These are phyloP conservation scores for Ceraceosorus bombacis DNA, from an alignment of 1,284 basidiomycete species.

Conservation along the genomic window DNA sequence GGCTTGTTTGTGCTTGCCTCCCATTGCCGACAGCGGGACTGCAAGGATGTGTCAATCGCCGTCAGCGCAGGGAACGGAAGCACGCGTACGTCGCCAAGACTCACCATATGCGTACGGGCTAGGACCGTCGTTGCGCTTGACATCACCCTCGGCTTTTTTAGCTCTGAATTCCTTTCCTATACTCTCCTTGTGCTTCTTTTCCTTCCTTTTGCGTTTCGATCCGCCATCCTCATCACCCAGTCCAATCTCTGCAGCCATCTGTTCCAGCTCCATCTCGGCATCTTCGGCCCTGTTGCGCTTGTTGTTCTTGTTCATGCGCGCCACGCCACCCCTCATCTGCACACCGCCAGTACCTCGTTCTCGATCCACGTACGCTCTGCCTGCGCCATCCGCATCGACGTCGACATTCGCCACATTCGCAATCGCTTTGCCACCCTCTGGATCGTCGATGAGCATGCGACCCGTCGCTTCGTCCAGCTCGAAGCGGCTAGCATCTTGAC, in stretches of 20 bases:
- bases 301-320: slow-evolving; percentile 90
- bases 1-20: slow-evolving; percentile 15
- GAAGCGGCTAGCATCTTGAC: slow-evolving; percentile 77
- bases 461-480: slow-evolving; percentile 77
- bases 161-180: slow-evolving; percentile 43
- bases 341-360: slow-evolving; percentile 80
- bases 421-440: slow-evolving; percentile 21
- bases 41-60: no score
- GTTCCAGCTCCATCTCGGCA: slow-evolving; percentile 34
- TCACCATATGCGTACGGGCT: slow-evolving; percentile 80
- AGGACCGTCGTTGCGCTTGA: slow-evolving; percentile 69
- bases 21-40: no score
- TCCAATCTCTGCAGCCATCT: slow-evolving; percentile 29
- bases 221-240: slow-evolving; percentile 10
- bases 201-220: slow-evolving; percentile 15
- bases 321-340: slow-evolving; percentile 67
- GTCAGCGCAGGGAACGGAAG: no score
- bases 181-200: slow-evolving; percentile 28
- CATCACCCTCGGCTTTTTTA: slow-evolving; percentile 45
- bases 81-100: no score
- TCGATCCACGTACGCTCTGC: slow-evolving; percentile 68
- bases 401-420: slow-evolving; percentile 27
- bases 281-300: slow-evolving; percentile 43
- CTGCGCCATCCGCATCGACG: slow-evolving; percentile 58
- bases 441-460: slow-evolving; percentile 74